Evolutionary conservation across 164 flowering plant species (phyloP), one percentile per base, ranked within the genome.

Genomic region (Platanus orientalis): DNA sequence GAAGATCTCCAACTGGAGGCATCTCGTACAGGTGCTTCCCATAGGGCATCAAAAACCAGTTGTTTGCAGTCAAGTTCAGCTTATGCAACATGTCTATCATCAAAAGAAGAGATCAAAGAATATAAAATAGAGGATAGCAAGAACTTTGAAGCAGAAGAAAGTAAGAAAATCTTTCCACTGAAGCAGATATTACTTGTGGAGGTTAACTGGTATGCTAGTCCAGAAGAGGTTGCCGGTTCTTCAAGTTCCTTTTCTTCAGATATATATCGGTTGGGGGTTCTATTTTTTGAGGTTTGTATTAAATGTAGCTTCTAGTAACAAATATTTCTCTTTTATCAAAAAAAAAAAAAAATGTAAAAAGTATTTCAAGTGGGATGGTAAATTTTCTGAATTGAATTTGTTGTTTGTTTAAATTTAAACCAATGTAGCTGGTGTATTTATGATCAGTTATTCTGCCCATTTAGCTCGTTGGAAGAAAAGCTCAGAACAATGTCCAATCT

Each of bases 191-290:
- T 95, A 79, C 71, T 71, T 28, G 78, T 85, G 88, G 99, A 95
- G 77, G 71, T 73, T 20, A 78, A 63, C 70, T 95, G 99, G 99
- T 95, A 95, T 64, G 81, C 87, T 6, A 88, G 94, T 73, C 97
- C 99, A 3, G 97, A 95, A 72, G 97, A 95, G 74, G 77, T 68
- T 66, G 72, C 84, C 17, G 92, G 94, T 62, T 77, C 73, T 56
- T 69, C 87, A 44, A 72, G 78, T 75, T 80, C 90, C 29, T 86
- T 83, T 79, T 79, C 97, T 70, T 89, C 99, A 9, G 99, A 95
- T 66, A 67, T 92, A 62, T 95, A 88, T 68, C 79, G 85, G 17
- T 71, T 95, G 60, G 99, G 99, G 6, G 87, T 95, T 66, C 95
- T 95, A 56, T 90, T 95, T 39, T 95, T 95, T 67, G 99, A 95